Evolutionary conservation across 306 rosid genomes (phyloP).

Genomic region (Prunus padus): DNA sequence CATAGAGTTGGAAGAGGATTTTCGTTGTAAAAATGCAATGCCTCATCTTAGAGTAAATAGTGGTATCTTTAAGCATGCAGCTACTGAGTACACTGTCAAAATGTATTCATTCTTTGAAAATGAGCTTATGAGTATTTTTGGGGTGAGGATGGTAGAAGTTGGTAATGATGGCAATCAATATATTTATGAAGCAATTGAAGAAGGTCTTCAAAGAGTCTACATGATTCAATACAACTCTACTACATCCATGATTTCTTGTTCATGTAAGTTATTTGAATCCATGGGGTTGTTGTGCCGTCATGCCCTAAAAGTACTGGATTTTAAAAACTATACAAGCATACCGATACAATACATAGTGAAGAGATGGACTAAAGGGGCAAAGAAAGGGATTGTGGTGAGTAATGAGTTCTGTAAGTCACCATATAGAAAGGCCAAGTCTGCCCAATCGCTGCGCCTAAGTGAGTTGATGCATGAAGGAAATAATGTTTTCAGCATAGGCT

Average conservation of each 20-base stretch:
- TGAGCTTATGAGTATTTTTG: conserved; percentile 18
- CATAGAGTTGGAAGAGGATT: conserved; percentile 12
- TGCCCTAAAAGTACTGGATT: conserved; percentile 24
- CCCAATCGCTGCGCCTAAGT: conserved; percentile 6
- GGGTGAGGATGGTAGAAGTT: conserved; percentile 17
- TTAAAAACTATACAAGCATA: conserved; percentile 19
- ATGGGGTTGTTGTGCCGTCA: conserved; percentile 28
- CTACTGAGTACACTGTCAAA: conserved; percentile 7
- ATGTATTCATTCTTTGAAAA: conserved; percentile 13
- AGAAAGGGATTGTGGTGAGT: conserved; percentile 14
- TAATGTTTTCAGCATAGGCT: conserved; percentile 6
- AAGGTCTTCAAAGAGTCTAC: conserved; percentile 5
- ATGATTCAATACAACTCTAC: conserved; percentile 12
- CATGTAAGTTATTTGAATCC: conserved; percentile 24
- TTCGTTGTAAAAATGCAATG: background rate
- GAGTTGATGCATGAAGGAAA: conserved; percentile 17
- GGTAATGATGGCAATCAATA: background rate
- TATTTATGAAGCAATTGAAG: conserved; percentile 13
- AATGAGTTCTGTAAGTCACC: background rate
- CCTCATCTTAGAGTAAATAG: background rate
- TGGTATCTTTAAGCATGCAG: conserved; percentile 19
- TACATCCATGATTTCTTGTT: conserved; percentile 5
- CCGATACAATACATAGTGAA: conserved; percentile 17
- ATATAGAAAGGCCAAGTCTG: background rate
- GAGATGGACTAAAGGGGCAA: conserved; percentile 29